Base-by-base conservation (phyloP, 495 filamentous ascomycete genomes). In the Collariella sp. region DNA sequence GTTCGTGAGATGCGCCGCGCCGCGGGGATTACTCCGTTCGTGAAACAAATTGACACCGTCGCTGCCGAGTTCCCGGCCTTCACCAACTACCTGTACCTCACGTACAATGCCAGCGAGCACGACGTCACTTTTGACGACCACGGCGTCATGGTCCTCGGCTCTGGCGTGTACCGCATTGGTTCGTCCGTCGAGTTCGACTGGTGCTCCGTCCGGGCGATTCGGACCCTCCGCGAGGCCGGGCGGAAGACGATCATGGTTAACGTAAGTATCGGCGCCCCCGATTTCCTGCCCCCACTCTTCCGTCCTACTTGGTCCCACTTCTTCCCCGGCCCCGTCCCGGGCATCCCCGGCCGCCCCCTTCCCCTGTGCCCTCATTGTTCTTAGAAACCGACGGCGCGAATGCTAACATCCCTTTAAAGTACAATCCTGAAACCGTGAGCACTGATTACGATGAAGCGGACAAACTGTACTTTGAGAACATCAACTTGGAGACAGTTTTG, bases 161-260 rank as follows among this genome's bases (percentile, higher is more conserved):
- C 93, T 15, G 93, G 93, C 67, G 93, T 98, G 19, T 98, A 98
- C 74, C 82, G 93, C 58, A 98, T 98, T 61, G 93, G 93, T 43
- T 96, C 91, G 1, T 96, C 91, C 0, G 93, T 98, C 48, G 93
- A 98, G 66, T 98, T 98, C 67, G 93, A 98, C 68, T 98, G 93
- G 93, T 98, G 93, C 67, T 95, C 93, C n/a, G 93, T 98, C 33
- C 79, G 91, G 48, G 89, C 91, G 5, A 91, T 98, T 53, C 85
- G 93, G 52, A 98, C 93, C 7, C 83, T 98, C 24, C 84, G 93
- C 34, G 84, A 91, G 56, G 79, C 85, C 61, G 87, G 88, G 29
- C 80, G 85, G 78, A 96, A 96, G 79, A 97, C 93, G 2, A 87
- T 98, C 67, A 98, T 98, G 93, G 87, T 97, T 29, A 98, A 97